These are phyloP conservation scores for Phaeosphaeriaceae sp. DNA, from an alignment of 2,329 filamentous ascomycete genomes.

Conservation along the genomic window DNA sequence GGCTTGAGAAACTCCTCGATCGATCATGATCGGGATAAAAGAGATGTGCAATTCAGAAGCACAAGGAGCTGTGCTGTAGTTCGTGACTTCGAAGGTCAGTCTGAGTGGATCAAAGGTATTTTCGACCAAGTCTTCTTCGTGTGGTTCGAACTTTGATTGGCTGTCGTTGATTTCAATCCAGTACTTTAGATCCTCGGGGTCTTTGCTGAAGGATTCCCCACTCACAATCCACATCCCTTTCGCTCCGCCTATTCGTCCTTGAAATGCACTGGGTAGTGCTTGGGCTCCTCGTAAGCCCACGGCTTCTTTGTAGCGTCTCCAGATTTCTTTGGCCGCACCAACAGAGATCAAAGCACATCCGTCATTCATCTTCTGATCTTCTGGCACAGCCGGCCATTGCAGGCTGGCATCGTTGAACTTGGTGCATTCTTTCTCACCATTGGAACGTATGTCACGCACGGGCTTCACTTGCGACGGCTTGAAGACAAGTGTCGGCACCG, in stretches of 20 bases:
- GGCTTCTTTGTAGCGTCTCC: constrained; percentile 61
- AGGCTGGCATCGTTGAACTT: constrained; percentile 46
- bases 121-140: constrained; percentile 55
- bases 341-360: constrained; percentile 71
- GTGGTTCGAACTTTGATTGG: constrained; percentile 70
- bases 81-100: constrained; percentile 71
- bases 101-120: constrained; percentile 56
- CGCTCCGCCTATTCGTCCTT: constrained; percentile 73
- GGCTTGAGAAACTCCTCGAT: constrained; percentile 59
- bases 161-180: constrained; percentile 73
- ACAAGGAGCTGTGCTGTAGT: constrained; percentile 55
- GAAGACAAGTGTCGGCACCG: constrained; percentile 47
- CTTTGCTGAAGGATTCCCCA: constrained; percentile 52
- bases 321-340: constrained; percentile 63
- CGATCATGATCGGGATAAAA: constrained; percentile 71
- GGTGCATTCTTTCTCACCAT: constrained; percentile 41
- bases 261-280: constrained; percentile 71
- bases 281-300: constrained; percentile 46
- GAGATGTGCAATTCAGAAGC: constrained; percentile 69
- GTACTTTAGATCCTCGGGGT: constrained; percentile 50
- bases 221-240: constrained; percentile 80
- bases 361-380: constrained; percentile 53
- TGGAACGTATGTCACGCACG: constrained; percentile 40
- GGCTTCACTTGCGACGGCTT: constrained; percentile 44
- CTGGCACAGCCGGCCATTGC: constrained; percentile 22